These are phyloP conservation scores for Pseudogymnoascus sp. DNA, from an alignment of 2,329 filamentous ascomycete species.

Conservation along the genomic window DNA sequence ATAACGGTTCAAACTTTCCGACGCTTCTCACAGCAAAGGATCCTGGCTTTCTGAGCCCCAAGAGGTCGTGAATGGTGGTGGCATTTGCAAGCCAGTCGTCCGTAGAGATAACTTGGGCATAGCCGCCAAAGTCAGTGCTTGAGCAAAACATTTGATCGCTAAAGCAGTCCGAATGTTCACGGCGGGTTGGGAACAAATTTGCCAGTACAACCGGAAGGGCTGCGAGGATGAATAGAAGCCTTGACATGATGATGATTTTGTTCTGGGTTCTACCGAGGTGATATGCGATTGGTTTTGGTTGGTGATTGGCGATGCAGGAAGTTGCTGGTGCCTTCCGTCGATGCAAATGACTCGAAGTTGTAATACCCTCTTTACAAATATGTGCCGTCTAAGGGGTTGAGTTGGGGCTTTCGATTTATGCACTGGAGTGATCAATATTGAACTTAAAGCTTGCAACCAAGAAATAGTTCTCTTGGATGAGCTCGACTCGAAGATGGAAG, in stretches of 20 bases:
- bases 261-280: not conserved
- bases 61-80: too few relatives aligned
- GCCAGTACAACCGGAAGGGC: not conserved
- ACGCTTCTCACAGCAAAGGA: not conserved
- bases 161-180: too few relatives aligned
- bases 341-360: not conserved
- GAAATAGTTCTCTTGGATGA: too few relatives aligned
- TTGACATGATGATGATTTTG: not conserved
- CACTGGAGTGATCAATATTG: too few relatives aligned
- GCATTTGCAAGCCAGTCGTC: not conserved
- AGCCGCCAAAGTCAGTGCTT: not conserved
- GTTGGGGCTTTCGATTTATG: too few relatives aligned
- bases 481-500: too few relatives aligned
- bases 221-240: not conserved
- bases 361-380: not conserved
- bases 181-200: too few relatives aligned
- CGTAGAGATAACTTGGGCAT: not conserved
- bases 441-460: too few relatives aligned
- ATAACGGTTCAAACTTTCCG: not conserved
- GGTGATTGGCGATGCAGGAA: not conserved
- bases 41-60: too few relatives aligned
- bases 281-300: not conserved
- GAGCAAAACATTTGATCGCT: not conserved
- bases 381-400: too few relatives aligned
- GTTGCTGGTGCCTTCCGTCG: not conserved